Conservation (phyloP, 2,329 filamentous ascomycete genomes). For the Mycosphaerelloides madeirae region DNA sequence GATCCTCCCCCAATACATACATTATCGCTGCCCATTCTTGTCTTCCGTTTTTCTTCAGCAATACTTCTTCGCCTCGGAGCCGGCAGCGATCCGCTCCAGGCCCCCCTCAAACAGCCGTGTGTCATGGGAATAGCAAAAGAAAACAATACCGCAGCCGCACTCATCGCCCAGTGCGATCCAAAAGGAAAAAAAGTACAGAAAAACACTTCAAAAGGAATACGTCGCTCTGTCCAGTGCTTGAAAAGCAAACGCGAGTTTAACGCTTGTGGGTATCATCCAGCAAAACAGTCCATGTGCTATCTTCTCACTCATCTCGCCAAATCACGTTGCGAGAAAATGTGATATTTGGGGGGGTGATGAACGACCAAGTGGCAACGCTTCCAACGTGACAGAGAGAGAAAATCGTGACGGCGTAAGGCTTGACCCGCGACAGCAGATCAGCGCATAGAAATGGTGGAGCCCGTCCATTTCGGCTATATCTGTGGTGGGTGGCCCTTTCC, state of each 20-base stretch:
- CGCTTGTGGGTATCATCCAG: conserved; percentile 3
- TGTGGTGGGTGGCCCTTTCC: conserved; percentile 22
- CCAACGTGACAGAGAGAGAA: neutral
- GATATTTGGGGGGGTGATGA: neutral
- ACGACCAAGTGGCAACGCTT: neutral
- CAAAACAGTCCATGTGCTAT: conserved; percentile 2
- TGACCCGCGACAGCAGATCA: no score
- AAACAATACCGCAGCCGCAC: no score
- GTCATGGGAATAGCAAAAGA: no score
- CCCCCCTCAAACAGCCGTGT: no score
- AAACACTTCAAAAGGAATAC: neutral
- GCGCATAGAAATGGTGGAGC: neutral
- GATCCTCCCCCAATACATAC: no score
- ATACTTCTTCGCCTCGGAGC: no score
- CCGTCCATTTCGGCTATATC: conserved; percentile 9
- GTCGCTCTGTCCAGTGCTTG: neutral
- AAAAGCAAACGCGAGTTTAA: conserved; percentile 1
- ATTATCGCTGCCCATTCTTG: no score
- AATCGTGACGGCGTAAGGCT: conserved; percentile 7
- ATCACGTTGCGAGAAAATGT: neutral
- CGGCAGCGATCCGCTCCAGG: no score
- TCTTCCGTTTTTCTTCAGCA: no score
- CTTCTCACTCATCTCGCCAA: conserved; percentile 2
- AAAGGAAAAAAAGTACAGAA: neutral
- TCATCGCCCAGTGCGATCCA: neutral